Percentiles rank a stretch among this genome's conserved stretches.
Conservation (phyloP, 176 grass and related monocot genomes). For the Musa beccarii region DNA sequence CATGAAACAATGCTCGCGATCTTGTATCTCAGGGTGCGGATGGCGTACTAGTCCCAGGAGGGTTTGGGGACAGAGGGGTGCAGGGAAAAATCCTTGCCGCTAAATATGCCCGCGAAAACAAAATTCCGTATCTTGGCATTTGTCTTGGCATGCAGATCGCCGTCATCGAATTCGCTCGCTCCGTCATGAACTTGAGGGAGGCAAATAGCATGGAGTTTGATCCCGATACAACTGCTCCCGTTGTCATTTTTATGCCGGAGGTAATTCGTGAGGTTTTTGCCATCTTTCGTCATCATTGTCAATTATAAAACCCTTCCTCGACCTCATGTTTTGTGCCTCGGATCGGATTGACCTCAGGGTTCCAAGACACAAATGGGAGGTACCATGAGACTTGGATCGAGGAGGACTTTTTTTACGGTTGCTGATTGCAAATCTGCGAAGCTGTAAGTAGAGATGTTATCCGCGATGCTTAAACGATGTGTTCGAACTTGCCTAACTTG, state of each 20-base stretch:
- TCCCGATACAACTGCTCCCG: constrained; percentile 48
- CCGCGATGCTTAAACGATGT: not conserved
- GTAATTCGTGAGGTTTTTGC: constrained; percentile 13
- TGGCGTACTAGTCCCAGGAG: constrained; percentile 82
- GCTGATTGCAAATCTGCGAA: constrained; percentile 66
- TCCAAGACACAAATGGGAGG: constrained; percentile 98
- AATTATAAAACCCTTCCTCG: too few species aligned
- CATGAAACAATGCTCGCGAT: too few species aligned
- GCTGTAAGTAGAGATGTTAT: constrained; percentile 44
- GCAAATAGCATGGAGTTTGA: constrained; percentile 94
- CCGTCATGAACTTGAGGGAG: constrained; percentile 58
- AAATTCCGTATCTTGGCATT: constrained; percentile 84
- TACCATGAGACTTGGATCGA: constrained; percentile 95
- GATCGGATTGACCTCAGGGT: constrained; percentile 27
- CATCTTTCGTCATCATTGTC: not conserved
- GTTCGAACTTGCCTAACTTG: not conserved
- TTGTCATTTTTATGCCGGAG: constrained; percentile 93
- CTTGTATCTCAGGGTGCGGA: constrained; percentile 51
- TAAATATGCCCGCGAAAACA: constrained; percentile 83
- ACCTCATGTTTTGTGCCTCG: not conserved
- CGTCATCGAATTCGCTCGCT: constrained; percentile 77
- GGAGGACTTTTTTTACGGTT: constrained; percentile 65
- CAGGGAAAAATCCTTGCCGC: constrained; percentile 89
- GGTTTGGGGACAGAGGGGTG: constrained; percentile 84
- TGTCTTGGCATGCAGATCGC: constrained; percentile 96